Base-by-base conservation (phyloP, 2,329 filamentous ascomycete genomes). In the Neonectria ditissima region DNA sequence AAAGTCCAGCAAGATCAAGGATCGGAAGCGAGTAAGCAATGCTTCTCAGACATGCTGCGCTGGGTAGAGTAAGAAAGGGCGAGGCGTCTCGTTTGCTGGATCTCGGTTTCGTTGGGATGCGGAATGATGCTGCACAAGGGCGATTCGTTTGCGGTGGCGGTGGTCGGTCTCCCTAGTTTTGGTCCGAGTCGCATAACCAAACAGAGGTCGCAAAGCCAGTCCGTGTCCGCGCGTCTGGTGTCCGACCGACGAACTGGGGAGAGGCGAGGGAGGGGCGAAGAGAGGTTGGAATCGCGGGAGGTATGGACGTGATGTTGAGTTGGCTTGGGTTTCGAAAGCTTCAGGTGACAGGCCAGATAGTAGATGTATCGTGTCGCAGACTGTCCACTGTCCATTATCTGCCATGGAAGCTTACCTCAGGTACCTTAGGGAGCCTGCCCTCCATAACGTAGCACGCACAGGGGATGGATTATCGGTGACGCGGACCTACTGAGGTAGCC, bases 21-120 rank as follows among this genome's bases (percentile, higher is more conserved):
- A 53, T 68, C 59, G 59, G 50, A 53, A 58, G 58, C 44, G 47
- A 63, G 55, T 66, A 65, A 72, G 63, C 53, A 60, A 62, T 71
- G 51, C 62, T 69, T 58, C 66, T 66, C 60, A 71, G 65, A 72
- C 71, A 73, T 73, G 66, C 71, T 73, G 70, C 59, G 41, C 54
- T 37, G 52, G 59, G 47, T 34, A 14, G 57, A 62, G 57, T 50
- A 28, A 45, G n/a, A n/a, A 65, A 51, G 41, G 41, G 47, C 45
- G 18, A 41, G 26, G 20, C 34, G 39, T 53, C 55, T 59, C 34
- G 34, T 50, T 60, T n/a, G 50, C 43, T 22, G 47, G 26, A 32
- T 37, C 6, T 37, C 32, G 30, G 16, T 9, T 24, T 24, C n/a
- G 53, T 37, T 51, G 32, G 18, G 52, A 51, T 64, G 32, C 63